Evolutionary conservation across 2,329 filamentous ascomycete genomes (phyloP).

Genomic region (Lachnellula subtilissima): DNA sequence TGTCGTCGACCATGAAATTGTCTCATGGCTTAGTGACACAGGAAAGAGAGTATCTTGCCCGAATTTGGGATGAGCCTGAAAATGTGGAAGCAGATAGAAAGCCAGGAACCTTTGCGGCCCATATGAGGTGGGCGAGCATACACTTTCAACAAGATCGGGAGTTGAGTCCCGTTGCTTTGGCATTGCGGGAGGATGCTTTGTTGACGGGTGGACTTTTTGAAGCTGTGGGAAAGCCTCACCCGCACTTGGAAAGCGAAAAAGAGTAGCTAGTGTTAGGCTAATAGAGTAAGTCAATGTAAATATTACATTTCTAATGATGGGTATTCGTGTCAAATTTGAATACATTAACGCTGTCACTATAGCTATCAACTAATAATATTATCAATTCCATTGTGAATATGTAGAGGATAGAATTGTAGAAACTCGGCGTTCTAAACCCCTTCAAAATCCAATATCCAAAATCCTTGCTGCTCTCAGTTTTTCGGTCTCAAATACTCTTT

Average conservation of each 20-base stretch:
- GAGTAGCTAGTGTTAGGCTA: neutral
- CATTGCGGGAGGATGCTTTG: neutral
- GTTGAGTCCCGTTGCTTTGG: neutral
- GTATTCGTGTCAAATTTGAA: no score
- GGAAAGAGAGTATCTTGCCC: neutral
- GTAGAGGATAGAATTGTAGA: no score
- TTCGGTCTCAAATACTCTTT: no score
- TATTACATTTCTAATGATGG: neutral
- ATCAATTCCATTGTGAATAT: no score
- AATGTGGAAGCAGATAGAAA: slow-evolving; percentile 4
- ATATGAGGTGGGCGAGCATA: slow-evolving; percentile 3
- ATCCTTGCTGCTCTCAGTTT: no score
- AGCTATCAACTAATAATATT: no score
- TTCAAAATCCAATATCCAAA: no score
- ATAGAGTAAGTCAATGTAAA: neutral
- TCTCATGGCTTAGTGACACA: neutral
- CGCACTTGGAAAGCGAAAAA: neutral
- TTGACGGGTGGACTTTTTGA: neutral
- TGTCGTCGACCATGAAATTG: neutral
- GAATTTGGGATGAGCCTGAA: neutral
- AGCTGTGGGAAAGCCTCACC: neutral
- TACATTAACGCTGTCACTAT: no score
- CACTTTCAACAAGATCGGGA: neutral
- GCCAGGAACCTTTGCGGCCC: neutral
- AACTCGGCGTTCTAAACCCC: no score